Conservation (phyloP, 1,284 basidiomycete genomes). For the Irpex sp. region DNA sequence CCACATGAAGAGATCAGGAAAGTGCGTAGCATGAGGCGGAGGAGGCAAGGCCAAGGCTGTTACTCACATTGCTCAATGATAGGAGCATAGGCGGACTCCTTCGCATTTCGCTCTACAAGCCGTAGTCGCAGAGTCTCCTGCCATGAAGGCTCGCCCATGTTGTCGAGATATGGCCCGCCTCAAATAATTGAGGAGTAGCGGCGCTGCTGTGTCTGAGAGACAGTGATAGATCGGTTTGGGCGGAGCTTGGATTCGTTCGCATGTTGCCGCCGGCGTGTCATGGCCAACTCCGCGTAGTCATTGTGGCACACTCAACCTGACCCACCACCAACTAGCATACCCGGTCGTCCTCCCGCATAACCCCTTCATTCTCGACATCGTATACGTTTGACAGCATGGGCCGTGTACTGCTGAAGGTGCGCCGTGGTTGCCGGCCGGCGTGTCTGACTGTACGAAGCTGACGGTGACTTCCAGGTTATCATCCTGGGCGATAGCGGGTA, state of each 20-base stretch:
- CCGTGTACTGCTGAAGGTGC: conserved; percentile 92
- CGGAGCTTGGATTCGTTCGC: conserved; percentile 15
- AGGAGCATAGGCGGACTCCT: conserved; percentile 72
- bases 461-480: conserved; percentile 61
- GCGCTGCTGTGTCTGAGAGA: conserved; percentile 3
- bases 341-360: conserved; percentile 2
- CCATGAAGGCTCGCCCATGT: conserved; percentile 79
- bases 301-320: conserved; percentile 7
- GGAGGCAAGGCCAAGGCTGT: conserved; percentile 2
- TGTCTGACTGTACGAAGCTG: background rate
- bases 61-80: conserved; percentile 83
- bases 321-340: conserved; percentile 9
- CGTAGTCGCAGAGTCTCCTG: conserved; percentile 75
- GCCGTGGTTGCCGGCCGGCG: conserved; percentile 10
- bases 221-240: conserved; percentile 16
- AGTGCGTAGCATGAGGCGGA: conserved; percentile 18
- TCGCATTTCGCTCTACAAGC: conserved; percentile 74
- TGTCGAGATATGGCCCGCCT: conserved; percentile 7
- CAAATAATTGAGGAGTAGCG: conserved; percentile 1
- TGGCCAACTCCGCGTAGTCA: conserved; percentile 11
- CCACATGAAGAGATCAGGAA: conserved; percentile 20
- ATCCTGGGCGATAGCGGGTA: conserved; percentile 97
- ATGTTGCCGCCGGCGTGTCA: conserved; percentile 5
- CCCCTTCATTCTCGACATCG: conserved; percentile 11
- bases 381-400: conserved; percentile 49